These are phyloP conservation scores for Glycine tomentella DNA, from an alignment of 306 rosid genomes.

Conservation along the genomic window DNA sequence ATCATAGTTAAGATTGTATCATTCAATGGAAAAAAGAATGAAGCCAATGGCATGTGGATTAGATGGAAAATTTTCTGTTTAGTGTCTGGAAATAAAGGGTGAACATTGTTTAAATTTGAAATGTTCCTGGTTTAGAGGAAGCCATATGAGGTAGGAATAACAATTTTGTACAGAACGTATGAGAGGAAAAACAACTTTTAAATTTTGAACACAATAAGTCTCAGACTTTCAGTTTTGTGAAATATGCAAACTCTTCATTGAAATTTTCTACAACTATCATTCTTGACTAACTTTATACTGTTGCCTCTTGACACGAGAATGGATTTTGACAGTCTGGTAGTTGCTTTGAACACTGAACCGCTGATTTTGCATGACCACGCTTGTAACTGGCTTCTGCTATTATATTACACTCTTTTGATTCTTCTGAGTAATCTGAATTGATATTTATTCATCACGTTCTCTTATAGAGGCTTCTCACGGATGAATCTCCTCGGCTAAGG, in stretches of 20 bases:
- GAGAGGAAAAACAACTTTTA: neutral
- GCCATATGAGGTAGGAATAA: neutral
- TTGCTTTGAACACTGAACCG: constrained; percentile 33
- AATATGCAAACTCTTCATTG: constrained; percentile 13
- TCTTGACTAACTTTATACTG: neutral
- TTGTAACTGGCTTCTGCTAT: constrained; percentile 8
- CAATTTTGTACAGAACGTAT: neutral
- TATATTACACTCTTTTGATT: neutral
- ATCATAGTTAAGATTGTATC: constrained; percentile 32
- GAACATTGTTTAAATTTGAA: constrained; percentile 11
- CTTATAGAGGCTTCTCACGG: constrained; percentile 92
- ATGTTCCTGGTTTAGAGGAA: constrained; percentile 24
- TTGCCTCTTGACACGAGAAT: constrained; percentile 16
- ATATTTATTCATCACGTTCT: constrained; percentile 38
- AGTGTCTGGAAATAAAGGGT: constrained; percentile 18
- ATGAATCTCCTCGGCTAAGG: constrained; percentile 95
- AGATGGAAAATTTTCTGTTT: neutral
- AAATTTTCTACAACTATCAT: constrained; percentile 16
- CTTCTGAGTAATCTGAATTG: constrained; percentile 10
- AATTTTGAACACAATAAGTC: constrained; percentile 4
- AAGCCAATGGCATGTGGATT: constrained; percentile 15
- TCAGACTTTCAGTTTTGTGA: constrained; percentile 11
- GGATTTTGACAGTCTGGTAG: constrained; percentile 30
- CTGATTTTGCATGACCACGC: constrained; percentile 29
- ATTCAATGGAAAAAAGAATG: constrained; percentile 29